These are phyloP conservation scores for Malus hybrid DNA, from an alignment of 331 rosid species.

Conservation along the genomic window DNA sequence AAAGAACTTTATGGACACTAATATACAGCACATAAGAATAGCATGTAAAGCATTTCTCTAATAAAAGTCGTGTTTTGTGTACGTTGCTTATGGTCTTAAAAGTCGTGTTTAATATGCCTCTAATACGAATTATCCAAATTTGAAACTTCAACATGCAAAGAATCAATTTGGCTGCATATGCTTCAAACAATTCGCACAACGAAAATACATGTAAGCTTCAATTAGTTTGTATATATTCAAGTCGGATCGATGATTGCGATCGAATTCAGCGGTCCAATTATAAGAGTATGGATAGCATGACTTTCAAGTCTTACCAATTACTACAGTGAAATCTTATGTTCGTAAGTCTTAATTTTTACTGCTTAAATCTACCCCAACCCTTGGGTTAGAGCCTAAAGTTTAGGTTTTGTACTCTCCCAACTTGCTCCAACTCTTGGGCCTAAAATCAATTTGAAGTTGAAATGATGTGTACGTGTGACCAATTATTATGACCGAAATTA, in stretches of 20 bases:
- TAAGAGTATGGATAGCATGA: too few relatives aligned
- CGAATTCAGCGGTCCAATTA: too few relatives aligned
- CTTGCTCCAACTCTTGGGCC: too few relatives aligned
- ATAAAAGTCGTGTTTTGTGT: neutral
- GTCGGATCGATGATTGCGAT: neutral
- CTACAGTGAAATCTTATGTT: too few relatives aligned
- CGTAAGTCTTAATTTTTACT: too few relatives aligned
- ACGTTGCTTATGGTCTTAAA: neutral
- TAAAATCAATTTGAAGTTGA: too few relatives aligned
- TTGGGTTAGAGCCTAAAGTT: too few relatives aligned
- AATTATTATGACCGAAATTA: too few relatives aligned
- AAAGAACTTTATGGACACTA: neutral
- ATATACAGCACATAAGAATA: neutral
- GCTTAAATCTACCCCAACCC: too few relatives aligned
- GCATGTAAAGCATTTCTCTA: neutral
- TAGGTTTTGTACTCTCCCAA: accelerated
- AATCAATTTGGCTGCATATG: neutral
- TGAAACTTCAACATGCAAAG: neutral
- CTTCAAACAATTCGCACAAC: neutral
- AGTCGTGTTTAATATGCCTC: neutral
- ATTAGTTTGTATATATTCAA: neutral
- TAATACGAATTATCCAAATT: neutral
- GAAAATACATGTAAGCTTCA: neutral
- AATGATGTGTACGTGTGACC: too few relatives aligned
- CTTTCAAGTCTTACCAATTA: too few relatives aligned